Percentiles rank a stretch among this genome's conserved stretches.
Conservation (phyloP, 2,329 filamentous ascomycete species). For the Dactylella cylindrospora region DNA sequence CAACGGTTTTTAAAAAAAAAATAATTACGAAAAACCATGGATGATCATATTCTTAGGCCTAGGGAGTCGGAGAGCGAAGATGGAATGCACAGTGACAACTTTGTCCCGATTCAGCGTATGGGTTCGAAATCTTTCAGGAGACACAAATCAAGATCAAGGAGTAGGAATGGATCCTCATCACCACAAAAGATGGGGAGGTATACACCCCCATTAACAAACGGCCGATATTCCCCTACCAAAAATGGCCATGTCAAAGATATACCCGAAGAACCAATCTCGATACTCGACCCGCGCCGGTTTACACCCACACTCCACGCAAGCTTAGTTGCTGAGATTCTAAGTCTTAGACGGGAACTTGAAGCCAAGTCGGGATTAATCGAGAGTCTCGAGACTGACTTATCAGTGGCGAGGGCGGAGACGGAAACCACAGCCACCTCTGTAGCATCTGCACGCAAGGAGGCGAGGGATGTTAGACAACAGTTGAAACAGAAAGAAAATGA, state of each 20-base stretch:
- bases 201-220: constrained; percentile 40
- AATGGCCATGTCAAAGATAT: constrained; percentile 34
- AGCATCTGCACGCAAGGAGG: constrained; percentile 70
- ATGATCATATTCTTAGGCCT: constrained; percentile 29
- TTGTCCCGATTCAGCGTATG: constrained; percentile 41
- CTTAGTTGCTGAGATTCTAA: constrained; percentile 88
- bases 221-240: constrained; percentile 41
- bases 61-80: constrained; percentile 42
- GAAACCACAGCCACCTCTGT: constrained; percentile 68
- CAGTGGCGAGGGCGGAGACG: constrained; percentile 71
- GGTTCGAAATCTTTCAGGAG: constrained; percentile 39
- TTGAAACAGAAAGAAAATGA: constrained; percentile 84
- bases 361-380: constrained; percentile 86
- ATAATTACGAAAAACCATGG: no score
- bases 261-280: constrained; percentile 53
- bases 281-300: constrained; percentile 86
- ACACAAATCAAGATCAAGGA: constrained; percentile 40
- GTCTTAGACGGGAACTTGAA: constrained; percentile 83
- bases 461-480: constrained; percentile 77
- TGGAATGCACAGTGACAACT: constrained; percentile 36
- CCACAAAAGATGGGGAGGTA: constrained; percentile 43
- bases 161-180: constrained; percentile 33
- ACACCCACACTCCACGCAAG: constrained; percentile 94
- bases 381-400: constrained; percentile 72
- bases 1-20: no score